A percentile compares a stretch with the other conserved stretches of the same genome.
Evolutionary conservation across 495 filamentous ascomycete genomes (phyloP).

Genomic region (Aspergillus olivimuriae): DNA sequence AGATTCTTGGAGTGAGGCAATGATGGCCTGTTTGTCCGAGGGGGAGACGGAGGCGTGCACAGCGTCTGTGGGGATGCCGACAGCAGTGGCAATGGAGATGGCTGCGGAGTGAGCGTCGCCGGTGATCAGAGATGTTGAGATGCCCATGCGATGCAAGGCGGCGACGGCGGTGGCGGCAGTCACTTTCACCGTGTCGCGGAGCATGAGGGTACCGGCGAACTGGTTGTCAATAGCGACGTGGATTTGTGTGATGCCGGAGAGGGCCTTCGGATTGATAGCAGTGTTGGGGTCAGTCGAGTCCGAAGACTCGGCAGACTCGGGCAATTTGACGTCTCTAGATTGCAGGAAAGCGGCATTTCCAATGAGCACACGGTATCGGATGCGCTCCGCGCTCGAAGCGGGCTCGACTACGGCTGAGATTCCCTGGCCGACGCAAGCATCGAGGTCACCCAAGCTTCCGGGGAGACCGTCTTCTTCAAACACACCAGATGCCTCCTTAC

Average conservation of each 20-base stretch:
- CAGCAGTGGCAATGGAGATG: conserved; percentile 68
- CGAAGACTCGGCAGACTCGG: conserved; percentile 48
- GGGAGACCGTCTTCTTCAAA: conserved; percentile 68
- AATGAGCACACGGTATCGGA: conserved; percentile 70
- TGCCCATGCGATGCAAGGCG: conserved; percentile 77
- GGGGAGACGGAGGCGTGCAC: conserved; percentile 81
- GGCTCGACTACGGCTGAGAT: conserved; percentile 80
- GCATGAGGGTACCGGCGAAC: conserved; percentile 74
- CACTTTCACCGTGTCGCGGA: conserved; percentile 86
- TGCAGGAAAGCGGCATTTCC: conserved; percentile 75
- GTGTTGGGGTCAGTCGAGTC: conserved; percentile 15
- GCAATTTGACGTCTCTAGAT: conserved; percentile 60
- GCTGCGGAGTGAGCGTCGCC: conserved; percentile 84
- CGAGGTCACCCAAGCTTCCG: conserved; percentile 78
- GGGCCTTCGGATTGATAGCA: conserved; percentile 25
- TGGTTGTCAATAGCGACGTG: conserved; percentile 78
- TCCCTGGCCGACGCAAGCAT: conserved; percentile 76
- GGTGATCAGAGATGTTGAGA: conserved; percentile 86
- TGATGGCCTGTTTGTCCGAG: conserved; percentile 79
- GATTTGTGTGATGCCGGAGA: conserved; percentile 75
- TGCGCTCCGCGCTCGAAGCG: conserved; percentile 53
- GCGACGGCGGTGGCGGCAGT: conserved; percentile 75
- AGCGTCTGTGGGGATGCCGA: conserved; percentile 69
- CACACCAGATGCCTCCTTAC: conserved; percentile 67
- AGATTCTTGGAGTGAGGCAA: conserved; percentile 62